These are phyloP conservation scores for Gymnopilus junonius DNA, from an alignment of 768 basidiomycete species.

Conservation along the genomic window DNA sequence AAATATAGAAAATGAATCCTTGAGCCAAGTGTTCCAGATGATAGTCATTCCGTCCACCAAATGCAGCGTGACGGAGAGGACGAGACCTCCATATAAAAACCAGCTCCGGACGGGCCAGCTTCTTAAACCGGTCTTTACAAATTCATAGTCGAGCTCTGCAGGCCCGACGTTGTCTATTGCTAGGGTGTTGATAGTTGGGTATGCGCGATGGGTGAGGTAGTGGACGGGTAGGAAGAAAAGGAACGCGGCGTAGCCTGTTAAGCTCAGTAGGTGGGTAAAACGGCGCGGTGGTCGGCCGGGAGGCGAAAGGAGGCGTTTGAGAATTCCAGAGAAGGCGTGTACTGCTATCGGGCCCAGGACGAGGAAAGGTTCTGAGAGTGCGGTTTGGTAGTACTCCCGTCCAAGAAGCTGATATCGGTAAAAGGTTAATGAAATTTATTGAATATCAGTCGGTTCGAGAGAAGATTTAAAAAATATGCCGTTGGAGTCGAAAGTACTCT, in stretches of 20 bases:
- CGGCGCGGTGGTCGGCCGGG: conserved; percentile 33
- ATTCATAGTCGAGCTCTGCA: conserved; percentile 81
- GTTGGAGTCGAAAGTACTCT: too few species aligned
- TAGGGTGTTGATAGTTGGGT: conserved; percentile 47
- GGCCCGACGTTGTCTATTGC: conserved; percentile 69
- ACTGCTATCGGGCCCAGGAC: conserved; percentile 68
- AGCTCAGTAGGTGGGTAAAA: conserved; percentile 49
- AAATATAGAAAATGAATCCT: conserved; percentile 22
- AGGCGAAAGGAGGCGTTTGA: conserved; percentile 60
- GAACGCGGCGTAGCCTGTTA: conserved; percentile 66
- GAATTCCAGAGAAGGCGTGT: conserved; percentile 62
- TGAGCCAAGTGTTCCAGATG: conserved; percentile 55
- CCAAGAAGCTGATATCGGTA: conserved; percentile 65
- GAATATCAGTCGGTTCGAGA: neutral
- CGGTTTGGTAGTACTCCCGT: conserved; percentile 84
- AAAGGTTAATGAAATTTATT: neutral
- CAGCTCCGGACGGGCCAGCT: conserved; percentile 66
- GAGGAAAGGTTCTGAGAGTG: conserved; percentile 68
- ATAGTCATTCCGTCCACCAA: conserved; percentile 61
- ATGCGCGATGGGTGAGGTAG: conserved; percentile 65
- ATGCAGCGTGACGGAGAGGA: conserved; percentile 61
- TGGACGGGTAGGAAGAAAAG: conserved; percentile 70
- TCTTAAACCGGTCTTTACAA: conserved; percentile 73
- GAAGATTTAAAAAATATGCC: too few species aligned
- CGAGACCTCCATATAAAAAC: conserved; percentile 66